Conservation (phyloP, 495 filamentous ascomycete genomes). For the Eremomyces bilateralis region DNA sequence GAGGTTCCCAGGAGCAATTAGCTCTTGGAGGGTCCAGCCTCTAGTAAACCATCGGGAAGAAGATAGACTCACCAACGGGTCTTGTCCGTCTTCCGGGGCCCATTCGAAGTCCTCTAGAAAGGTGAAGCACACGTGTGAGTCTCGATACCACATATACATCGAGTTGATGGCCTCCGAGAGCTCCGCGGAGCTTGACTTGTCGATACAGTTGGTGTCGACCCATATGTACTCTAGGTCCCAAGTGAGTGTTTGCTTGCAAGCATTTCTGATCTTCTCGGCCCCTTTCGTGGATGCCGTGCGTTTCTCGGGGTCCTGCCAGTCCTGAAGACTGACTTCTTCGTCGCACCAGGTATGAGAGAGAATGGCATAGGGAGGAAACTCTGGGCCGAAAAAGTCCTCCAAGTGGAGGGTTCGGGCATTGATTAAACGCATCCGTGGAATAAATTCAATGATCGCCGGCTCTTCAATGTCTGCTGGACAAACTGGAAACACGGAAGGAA, state of each 20-base stretch:
- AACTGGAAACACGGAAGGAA: too few relatives aligned
- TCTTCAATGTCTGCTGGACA: too few relatives aligned
- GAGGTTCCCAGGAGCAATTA: constrained; percentile 6
- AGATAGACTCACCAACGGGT: neutral
- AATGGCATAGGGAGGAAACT: constrained; percentile 8
- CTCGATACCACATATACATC: constrained; percentile 8
- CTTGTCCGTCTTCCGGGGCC: neutral
- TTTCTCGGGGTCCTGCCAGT: neutral
- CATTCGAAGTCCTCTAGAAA: constrained; percentile 4
- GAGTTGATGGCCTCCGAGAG: constrained; percentile 6
- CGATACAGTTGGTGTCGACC: constrained; percentile 12
- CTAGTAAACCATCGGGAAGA: constrained; percentile 8
- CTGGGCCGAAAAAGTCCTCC: neutral
- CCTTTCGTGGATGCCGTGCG: neutral
- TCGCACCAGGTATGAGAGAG: constrained; percentile 9
- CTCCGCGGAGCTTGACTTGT: constrained; percentile 10
- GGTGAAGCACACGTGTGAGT: constrained; percentile 5
- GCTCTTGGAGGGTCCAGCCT: constrained; percentile 11
- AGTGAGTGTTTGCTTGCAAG: neutral
- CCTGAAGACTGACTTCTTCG: constrained; percentile 5
- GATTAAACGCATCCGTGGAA: neutral
- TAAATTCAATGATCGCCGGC: too few relatives aligned
- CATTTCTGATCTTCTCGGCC: neutral
- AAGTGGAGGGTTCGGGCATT: neutral
- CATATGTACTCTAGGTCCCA: neutral